Conservation (phyloP, 2,329 filamentous ascomycete species). For the Bipolaris zeicola region DNA sequence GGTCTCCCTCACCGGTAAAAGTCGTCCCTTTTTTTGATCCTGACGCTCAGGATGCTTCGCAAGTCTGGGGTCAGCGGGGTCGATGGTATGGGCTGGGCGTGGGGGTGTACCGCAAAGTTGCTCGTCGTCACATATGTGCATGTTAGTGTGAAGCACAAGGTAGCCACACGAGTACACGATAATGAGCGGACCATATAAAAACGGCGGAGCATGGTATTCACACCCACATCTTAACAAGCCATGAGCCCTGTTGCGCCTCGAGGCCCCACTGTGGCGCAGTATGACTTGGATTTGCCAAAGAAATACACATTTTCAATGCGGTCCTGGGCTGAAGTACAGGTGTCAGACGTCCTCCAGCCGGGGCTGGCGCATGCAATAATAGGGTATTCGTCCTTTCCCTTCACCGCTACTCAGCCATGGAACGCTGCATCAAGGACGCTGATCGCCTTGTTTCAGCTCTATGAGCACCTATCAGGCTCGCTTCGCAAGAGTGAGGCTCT, state of each 20-base stretch:
- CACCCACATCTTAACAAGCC: conserved; percentile 8
- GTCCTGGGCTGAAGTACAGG: not conserved
- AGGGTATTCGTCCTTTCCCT: not conserved
- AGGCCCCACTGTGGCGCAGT: conserved; percentile 8
- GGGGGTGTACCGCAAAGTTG: conserved; percentile 20
- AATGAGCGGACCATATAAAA: conserved; percentile 5
- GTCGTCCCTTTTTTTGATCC: conserved; percentile 18
- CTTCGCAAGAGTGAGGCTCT: not conserved
- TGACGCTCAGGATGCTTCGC: conserved; percentile 12
- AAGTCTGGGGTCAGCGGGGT: conserved; percentile 23
- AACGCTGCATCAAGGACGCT: not conserved
- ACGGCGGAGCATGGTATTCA: conserved; percentile 3
- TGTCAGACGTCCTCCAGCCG: not conserved
- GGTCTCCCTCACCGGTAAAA: conserved; percentile 28
- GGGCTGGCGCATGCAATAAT: conserved; percentile 5
- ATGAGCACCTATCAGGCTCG: not conserved
- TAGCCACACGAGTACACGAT: conserved; percentile 10
- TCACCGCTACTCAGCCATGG: conserved; percentile 12
- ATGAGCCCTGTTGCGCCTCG: conserved; percentile 5
- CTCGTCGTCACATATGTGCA: conserved; percentile 9
- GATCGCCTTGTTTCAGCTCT: not conserved
- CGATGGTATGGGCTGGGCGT: conserved; percentile 14
- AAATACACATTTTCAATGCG: conserved; percentile 1
- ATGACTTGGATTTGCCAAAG: not conserved
- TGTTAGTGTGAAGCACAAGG: conserved; percentile 1